Percentiles rank a stretch among this genome's conserved stretches.
Conservation (phyloP, 108 stramenopile species). For the Skeletonema menzelii region DNA sequence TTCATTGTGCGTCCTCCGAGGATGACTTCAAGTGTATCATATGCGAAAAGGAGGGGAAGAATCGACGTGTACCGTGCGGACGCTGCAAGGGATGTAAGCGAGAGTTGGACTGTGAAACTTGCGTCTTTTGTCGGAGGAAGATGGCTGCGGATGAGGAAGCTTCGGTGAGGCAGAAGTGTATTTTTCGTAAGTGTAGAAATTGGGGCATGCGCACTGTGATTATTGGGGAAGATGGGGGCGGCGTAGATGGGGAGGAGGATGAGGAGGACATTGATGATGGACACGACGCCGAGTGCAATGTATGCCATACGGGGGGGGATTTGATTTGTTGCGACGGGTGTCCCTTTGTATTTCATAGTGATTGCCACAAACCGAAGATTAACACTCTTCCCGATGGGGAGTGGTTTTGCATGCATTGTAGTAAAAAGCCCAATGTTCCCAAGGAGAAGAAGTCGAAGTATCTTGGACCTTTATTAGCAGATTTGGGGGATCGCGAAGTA, state of each 20-base stretch:
- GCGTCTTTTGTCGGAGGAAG: slow-evolving; percentile 19
- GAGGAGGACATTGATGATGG: slow-evolving; percentile 26
- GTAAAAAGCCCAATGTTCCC: neutral
- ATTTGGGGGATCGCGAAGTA: slow-evolving; percentile 11
- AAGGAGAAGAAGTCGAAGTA: slow-evolving; percentile 16
- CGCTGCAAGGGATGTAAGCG: slow-evolving; percentile 25
- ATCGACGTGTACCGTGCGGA: slow-evolving; percentile 35
- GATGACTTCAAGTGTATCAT: slow-evolving; percentile 16
- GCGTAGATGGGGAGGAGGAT: slow-evolving; percentile 3
- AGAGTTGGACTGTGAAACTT: slow-evolving; percentile 23
- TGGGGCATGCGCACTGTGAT: slow-evolving; percentile 18
- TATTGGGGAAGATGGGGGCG: slow-evolving; percentile 1
- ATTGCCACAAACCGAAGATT: slow-evolving; percentile 50
- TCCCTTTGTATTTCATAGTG: slow-evolving; percentile 62
- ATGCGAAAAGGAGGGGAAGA: slow-evolving; percentile 12
- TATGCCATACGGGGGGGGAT: slow-evolving; percentile 78
- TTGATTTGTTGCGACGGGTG: slow-evolving; percentile 88
- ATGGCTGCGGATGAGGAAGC: neutral
- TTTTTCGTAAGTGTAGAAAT: slow-evolving; percentile 37
- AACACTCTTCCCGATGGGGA: slow-evolving; percentile 64
- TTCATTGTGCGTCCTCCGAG: neutral
- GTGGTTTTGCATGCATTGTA: slow-evolving; percentile 85
- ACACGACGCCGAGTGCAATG: slow-evolving; percentile 66
- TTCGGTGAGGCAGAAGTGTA: slow-evolving; percentile 15
- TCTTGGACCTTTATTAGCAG: slow-evolving; percentile 17